A percentile compares a stretch with the other conserved stretches of the same genome.
Evolutionary conservation across 2,329 filamentous ascomycete genomes (phyloP).

Genomic region (Passalora sequoiae): DNA sequence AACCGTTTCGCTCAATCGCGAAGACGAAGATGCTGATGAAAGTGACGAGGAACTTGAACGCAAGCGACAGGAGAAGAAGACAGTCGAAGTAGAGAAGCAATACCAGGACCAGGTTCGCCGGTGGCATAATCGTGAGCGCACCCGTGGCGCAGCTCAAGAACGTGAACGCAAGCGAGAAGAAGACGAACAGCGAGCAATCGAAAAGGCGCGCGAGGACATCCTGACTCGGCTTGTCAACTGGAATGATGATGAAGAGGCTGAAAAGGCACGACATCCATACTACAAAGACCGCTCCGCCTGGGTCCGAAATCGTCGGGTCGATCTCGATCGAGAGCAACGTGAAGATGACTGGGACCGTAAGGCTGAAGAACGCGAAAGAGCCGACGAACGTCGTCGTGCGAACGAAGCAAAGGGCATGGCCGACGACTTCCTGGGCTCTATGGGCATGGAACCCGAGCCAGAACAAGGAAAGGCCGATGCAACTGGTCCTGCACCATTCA

Average conservation of each 20-base stretch:
- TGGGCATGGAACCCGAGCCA: conserved; percentile 63
- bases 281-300: conserved; percentile 81
- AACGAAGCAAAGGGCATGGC: conserved; percentile 80
- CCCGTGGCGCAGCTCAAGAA: conserved; percentile 75
- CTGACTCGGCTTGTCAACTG: conserved; percentile 71
- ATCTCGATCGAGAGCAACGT: conserved; percentile 67
- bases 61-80: conserved; percentile 64
- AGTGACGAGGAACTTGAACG: conserved; percentile 80
- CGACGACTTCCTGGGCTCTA: conserved; percentile 81
- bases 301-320: conserved; percentile 72
- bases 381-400: conserved; percentile 58
- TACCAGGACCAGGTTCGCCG: conserved; percentile 82
- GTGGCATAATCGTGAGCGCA: conserved; percentile 85
- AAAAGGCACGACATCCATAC: conserved; percentile 79
- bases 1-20: conserved; percentile 52
- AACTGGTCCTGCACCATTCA: conserved; percentile 69
- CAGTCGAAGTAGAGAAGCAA: conserved; percentile 70
- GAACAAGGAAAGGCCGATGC: conserved; percentile 29
- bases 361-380: conserved; percentile 69
- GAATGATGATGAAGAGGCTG: conserved; percentile 81
- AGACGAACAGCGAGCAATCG: conserved; percentile 62
- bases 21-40: conserved; percentile 82
- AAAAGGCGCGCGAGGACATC: conserved; percentile 61
- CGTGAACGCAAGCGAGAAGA: conserved; percentile 77
- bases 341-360: conserved; percentile 78